Percentiles rank a stretch among this genome's conserved stretches.
Conservation (phyloP, 768 basidiomycete genomes). For the Termitomyces sp. region DNA sequence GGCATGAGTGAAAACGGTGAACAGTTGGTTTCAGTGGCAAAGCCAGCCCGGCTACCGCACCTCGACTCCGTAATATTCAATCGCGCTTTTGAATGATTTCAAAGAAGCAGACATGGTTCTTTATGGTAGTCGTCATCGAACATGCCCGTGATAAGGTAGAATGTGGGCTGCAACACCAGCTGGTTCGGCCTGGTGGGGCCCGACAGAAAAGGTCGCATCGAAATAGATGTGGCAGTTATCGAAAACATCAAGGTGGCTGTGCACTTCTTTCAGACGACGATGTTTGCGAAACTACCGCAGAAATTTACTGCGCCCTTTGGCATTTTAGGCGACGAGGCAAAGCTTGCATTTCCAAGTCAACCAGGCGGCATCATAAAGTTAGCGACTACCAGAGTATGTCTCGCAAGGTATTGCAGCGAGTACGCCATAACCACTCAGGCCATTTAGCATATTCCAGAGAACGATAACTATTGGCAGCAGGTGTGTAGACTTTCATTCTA, state of each 20-base stretch:
- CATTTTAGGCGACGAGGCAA: slow-evolving; percentile 81
- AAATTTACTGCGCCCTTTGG: slow-evolving; percentile 71
- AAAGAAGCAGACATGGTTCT: neutral
- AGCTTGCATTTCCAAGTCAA: slow-evolving; percentile 83
- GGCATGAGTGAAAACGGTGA: neutral
- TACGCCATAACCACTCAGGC: neutral
- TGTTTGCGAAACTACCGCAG: slow-evolving; percentile 72
- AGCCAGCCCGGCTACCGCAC: neutral
- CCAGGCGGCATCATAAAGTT: slow-evolving; percentile 76
- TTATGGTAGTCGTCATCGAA: neutral
- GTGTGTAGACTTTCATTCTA: slow-evolving; percentile 31
- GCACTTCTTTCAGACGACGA: neutral
- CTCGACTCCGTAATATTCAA: neutral
- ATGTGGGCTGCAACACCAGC: neutral
- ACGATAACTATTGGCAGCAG: slow-evolving; percentile 89
- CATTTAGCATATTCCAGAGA: slow-evolving; percentile 62
- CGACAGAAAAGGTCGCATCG: neutral
- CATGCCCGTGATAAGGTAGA: neutral
- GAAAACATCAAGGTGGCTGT: slow-evolving; percentile 7
- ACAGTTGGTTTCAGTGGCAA: neutral
- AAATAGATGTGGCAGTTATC: neutral
- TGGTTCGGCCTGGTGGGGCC: neutral
- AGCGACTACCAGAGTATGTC: slow-evolving; percentile 62
- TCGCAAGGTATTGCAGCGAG: neutral
- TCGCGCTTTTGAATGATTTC: neutral